These are phyloP conservation scores for Mycena epipterygia DNA, from an alignment of 768 basidiomycete species.

Conservation along the genomic window DNA sequence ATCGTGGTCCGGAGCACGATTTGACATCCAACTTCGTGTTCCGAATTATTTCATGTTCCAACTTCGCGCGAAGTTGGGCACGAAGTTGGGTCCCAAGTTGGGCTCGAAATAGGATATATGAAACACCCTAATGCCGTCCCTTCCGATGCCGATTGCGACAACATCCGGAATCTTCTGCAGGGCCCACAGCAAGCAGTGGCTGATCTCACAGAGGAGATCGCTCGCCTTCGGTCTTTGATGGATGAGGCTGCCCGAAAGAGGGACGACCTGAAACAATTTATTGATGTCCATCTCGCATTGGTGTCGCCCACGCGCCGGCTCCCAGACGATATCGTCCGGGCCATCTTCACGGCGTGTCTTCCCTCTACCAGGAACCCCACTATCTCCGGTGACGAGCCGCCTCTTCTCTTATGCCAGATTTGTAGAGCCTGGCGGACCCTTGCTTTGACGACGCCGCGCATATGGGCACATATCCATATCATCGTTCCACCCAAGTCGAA, in stretches of 20 bases:
- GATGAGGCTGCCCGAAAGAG: background rate
- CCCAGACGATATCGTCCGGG: constrained; percentile 38
- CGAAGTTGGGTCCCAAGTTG: too few species aligned
- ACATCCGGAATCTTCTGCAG: background rate
- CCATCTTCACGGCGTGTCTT: constrained; percentile 40
- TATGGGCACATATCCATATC: constrained; percentile 41
- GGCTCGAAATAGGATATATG: too few species aligned
- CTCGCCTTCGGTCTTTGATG: background rate
- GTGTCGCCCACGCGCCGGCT: constrained; percentile 6
- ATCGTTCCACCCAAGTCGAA: background rate
- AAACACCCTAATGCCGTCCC: background rate
- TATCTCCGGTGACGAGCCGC: background rate
- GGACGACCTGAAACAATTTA: background rate
- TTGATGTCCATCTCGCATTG: constrained; percentile 28
- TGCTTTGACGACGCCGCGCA: constrained; percentile 38
- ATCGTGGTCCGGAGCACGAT: too few species aligned
- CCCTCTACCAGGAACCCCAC: background rate
- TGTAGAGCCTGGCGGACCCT: constrained; percentile 41
- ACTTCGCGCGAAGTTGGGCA: too few species aligned
- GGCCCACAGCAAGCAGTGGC: background rate
- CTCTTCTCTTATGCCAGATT: constrained; percentile 38
- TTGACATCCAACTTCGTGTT: too few species aligned
- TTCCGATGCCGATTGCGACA: background rate
- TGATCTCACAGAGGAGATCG: background rate
- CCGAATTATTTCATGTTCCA: too few species aligned